Evolutionary conservation across 345 rosid species (phyloP).

Genomic region (Brassica nigra): DNA sequence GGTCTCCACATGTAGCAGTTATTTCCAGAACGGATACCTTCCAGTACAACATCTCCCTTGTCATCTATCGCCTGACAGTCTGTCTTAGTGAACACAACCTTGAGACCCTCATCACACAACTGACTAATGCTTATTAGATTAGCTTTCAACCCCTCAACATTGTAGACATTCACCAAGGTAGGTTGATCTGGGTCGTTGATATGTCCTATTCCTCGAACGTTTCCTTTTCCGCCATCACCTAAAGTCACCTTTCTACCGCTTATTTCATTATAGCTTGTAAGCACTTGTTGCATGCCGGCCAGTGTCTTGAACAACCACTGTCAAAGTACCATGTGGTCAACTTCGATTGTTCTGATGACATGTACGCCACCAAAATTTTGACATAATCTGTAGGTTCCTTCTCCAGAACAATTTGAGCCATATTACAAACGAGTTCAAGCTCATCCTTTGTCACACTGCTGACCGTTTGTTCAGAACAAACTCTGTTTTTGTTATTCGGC

Average conservation of each 20-base stretch:
- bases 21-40: neutral
- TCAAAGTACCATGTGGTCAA: no score
- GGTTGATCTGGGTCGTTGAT: neutral
- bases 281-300: no score
- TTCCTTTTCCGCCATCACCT: neutral
- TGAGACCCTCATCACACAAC: neutral
- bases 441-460: no score
- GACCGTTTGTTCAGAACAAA: no score
- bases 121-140: neutral
- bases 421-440: no score
- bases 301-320: no score
- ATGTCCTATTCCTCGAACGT: neutral
- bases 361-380: neutral
- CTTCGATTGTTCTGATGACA: neutral
- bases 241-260: neutral
- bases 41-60: neutral
- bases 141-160: neutral
- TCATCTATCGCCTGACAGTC: neutral
- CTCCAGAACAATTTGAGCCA: no score
- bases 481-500: no score
- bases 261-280: no score
- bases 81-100: neutral
- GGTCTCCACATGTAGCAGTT: neutral
- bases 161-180: neutral
- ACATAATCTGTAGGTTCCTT: neutral